Percentiles rank a stretch among this genome's conserved stretches.
These are phyloP conservation scores for Yamadazyma sp. DNA, from an alignment of 1,139 yeast species.

Conservation along the genomic window DNA sequence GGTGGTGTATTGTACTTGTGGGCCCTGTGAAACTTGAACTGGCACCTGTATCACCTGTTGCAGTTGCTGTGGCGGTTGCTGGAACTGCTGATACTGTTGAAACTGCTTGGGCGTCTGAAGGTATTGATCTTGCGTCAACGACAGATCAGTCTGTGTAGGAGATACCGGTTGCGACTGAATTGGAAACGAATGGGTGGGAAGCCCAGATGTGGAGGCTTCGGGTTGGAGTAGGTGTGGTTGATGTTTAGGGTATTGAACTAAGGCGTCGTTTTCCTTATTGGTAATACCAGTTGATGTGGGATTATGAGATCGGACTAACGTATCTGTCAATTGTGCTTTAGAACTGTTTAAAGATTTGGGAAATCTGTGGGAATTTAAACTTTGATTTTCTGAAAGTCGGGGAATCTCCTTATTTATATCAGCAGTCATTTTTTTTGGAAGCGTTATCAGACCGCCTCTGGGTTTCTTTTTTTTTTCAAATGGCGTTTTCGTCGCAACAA, in stretches of 20 bases:
- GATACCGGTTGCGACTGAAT: background rate
- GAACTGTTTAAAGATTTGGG: too few relatives aligned
- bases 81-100: conserved; percentile 3
- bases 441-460: conserved; percentile 2
- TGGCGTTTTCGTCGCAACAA: conserved; percentile 1
- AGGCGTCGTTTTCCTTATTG: background rate
- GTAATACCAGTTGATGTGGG: too few relatives aligned
- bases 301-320: background rate
- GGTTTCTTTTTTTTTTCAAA: conserved; percentile 1
- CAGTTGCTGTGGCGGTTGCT: background rate
- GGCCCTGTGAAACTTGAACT: background rate
- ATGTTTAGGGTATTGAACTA: background rate
- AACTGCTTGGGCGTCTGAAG: conserved; percentile 10
- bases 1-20: background rate
- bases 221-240: background rate
- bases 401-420: background rate
- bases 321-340: too few relatives aligned
- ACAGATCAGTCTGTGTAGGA: conserved; percentile 1
- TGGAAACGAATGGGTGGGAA: background rate
- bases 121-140: conserved; percentile 5
- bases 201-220: background rate
- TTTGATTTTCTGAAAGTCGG: background rate
- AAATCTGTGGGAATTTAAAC: background rate
- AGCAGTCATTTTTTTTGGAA: background rate
- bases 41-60: conserved; percentile 2